Evolutionary conservation across 1,284 basidiomycete species (phyloP), one percentile per base, ranked within the genome.

Genomic region (Malassezia arunalokei): DNA sequence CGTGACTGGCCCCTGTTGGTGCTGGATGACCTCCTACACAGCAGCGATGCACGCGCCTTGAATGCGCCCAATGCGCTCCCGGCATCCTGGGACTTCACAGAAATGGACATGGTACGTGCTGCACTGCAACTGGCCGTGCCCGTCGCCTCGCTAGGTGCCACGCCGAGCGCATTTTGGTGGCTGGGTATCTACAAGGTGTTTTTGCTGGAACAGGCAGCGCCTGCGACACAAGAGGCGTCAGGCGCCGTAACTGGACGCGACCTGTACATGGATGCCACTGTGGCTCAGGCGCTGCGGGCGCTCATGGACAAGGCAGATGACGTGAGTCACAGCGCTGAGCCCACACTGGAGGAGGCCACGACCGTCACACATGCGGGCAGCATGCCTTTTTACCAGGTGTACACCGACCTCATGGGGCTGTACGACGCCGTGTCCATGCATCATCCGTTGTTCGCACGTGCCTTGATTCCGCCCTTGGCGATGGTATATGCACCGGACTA

Each of bases 401-500:
- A 91, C 76, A 86, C 86, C 28, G 90, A 95, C 73, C 84, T 95
- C 60, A 77, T 94, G 45, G 83, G 81, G 0, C 76, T 96, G 7
- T 96, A 90, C 76, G 87, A 90, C 63, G 80, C 87, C 1, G 82
- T 91, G 57, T 96, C 91, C 2, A 91, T 92, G 73, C 82, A 83
- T 6, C 82, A 96, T 65, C 77, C 79, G 0, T 73, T 81, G 1
- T 96, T 96, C 69, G 82, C 81, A 1, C 78, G 79, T 3, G 77
- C 89, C 4, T 78, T 95, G n/a, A 77, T 92, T 6, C 81, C 84
- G 0, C 84, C 87, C 0, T 78, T 82, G 3, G 78, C 85, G 2
- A 82, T 83, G 81, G 73, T 76, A n/a, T 89, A 88, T 71, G 77
- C 86, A 1, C 54, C 77, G 15, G 91, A 96, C 75, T 95, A 88